A percentile compares a stretch with the other conserved stretches of the same genome.
Evolutionary conservation across 441 rosid genomes (phyloP).

Genomic region (Populus hybrid): DNA sequence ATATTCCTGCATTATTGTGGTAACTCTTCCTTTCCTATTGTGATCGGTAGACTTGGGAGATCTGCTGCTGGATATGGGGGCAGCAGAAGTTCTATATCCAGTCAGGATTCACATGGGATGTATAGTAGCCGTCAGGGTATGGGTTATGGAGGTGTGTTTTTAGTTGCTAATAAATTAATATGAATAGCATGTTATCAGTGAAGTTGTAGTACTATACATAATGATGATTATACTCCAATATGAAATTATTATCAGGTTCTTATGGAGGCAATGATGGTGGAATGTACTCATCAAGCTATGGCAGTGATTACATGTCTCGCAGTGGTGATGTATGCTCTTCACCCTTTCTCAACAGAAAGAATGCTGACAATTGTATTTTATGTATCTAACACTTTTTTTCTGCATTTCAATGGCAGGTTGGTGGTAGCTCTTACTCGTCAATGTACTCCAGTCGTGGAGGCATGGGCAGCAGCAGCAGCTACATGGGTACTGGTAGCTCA

Average conservation of each 20-base stretch:
- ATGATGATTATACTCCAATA: conserved; percentile 1
- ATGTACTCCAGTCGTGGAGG: conserved; percentile 73
- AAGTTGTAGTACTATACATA: background rate
- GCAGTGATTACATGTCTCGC: conserved; percentile 63
- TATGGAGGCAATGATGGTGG: conserved; percentile 71
- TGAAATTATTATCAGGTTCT: conserved; percentile 56
- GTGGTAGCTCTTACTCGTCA: conserved; percentile 83
- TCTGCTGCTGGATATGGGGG: conserved; percentile 72
- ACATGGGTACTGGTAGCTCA: conserved; percentile 78
- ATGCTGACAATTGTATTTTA: background rate
- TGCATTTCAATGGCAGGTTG: conserved; percentile 50
- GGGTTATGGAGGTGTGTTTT: conserved; percentile 71
- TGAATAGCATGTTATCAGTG: background rate
- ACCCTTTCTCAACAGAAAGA: background rate
- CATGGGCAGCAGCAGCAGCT: conserved; percentile 59
- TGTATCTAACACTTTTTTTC: background rate
- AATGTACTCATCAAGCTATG: conserved; percentile 75
- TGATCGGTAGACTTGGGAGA: conserved; percentile 65
- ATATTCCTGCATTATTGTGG: background rate
- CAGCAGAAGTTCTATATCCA: conserved; percentile 71
- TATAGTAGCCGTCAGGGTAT: conserved; percentile 74
- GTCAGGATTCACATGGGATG: conserved; percentile 77
- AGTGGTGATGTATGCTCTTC: conserved; percentile 63
- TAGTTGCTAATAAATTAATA: conserved; percentile 11
- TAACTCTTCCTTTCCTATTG: conserved; percentile 5